These are phyloP conservation scores for Wallacemonas rigidus DNA, from an alignment of 208 protist species.

Conservation along the genomic window DNA sequence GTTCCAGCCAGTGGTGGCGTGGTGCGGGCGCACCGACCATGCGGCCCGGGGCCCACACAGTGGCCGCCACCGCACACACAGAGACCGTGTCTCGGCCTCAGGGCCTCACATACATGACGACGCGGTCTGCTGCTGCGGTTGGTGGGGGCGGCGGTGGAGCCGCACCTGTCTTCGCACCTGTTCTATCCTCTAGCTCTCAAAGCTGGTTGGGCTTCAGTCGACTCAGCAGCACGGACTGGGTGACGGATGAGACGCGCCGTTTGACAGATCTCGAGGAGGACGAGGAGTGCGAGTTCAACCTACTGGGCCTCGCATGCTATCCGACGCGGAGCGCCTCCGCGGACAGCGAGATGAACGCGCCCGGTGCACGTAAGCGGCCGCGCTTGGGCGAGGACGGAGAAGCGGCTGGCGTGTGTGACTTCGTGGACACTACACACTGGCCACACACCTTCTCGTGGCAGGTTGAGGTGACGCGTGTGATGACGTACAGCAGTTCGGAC, in stretches of 20 bases:
- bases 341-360: not conserved
- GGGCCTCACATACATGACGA: constrained; percentile 34
- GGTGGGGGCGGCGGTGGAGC: constrained; percentile 23
- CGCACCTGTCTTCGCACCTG: constrained; percentile 14
- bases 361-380: not conserved
- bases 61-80: no score
- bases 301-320: constrained; percentile 22
- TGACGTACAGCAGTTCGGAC: constrained; percentile 3
- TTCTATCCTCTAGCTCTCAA: constrained; percentile 31
- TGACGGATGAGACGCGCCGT: constrained; percentile 40
- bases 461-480: constrained; percentile 9
- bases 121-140: constrained; percentile 3
- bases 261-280: constrained; percentile 31
- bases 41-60: no score
- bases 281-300: constrained; percentile 44
- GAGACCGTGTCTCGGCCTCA: not conserved
- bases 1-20: constrained; percentile 3
- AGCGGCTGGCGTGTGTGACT: constrained; percentile 11
- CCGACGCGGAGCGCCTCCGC: not conserved
- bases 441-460: not conserved
- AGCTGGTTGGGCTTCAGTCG: constrained; percentile 58
- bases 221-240: constrained; percentile 57
- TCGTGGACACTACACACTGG: constrained; percentile 11
- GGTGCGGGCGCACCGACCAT: not conserved
- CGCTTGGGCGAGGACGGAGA: constrained; percentile 20